Base-by-base conservation (phyloP, 129 eudicot species). In the Centaurea solstitialis region DNA sequence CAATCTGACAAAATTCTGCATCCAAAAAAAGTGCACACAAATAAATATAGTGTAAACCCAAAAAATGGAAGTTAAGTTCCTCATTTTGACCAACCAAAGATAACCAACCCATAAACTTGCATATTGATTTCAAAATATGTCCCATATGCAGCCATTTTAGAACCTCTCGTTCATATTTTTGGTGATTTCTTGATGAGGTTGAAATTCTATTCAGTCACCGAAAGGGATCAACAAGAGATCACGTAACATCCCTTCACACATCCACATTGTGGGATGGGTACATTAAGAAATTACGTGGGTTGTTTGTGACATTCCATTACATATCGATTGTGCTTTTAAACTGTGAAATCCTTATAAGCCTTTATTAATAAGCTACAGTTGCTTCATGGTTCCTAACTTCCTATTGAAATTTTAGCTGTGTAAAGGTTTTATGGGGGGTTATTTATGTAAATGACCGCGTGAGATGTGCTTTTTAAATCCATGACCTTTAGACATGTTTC, bases 1-100 rank as follows among this genome's bases (percentile, higher is more conserved):
- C 97, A 92, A 87, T 94, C 99, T 18, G 99, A 94, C 85, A 94
- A 59, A 61, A 94, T 92, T 76, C 99, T 94, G 97, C 89, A 88
- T 38, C 53, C 74, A 73, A 40, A 74, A 30, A 26, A 26, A 26
- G 69, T 26, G 70, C 30, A 81, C n/a, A 64, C 18, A 17, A 15
- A 68, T 67, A 28, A 45, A 68, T 28, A 77, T n/a, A 73, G 21
- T 59, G 30, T 15, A 69, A 35, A 8, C 66, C 26, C 43, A 68
- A 57, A 37, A 61, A 64, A 24, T 37, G 30, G 62, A 41, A 35
- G 50, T 75, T 65, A 79, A 8, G 43, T n/a, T n/a, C 26, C 70
- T 38, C 76, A 23, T 64, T 9, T 73, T 76, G 43, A 77, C 70
- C 26, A 62, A 66, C 47, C 71, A 47, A 61, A 70, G 30, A 59